Evolutionary conservation across 441 rosid species (phyloP), one percentile per base, ranked within the genome.

Genomic region (Eruca vesicaria): DNA sequence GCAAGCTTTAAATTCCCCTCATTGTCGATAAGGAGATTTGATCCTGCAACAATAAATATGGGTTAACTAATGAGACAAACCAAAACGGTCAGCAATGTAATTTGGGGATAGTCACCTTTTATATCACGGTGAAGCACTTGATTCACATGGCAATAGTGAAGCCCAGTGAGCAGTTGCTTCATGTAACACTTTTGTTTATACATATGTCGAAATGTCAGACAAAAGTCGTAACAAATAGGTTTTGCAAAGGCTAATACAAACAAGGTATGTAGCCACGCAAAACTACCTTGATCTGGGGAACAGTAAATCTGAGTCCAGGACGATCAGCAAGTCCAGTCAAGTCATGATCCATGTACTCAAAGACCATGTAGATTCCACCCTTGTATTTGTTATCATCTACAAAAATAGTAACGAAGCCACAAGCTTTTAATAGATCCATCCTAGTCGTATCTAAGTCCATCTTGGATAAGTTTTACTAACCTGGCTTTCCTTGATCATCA

Each of bases 311-410:
- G 85, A 91, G 82, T 69, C 97, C 99, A 77, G 98, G 99, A 77
- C 98, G 98, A 84, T 96, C 96, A 76, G 98, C 88, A 72, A 96
- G 97, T 68, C 99, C 99, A 15, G 97, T 93, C 83, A 95, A 84
- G 78, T 96, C 98, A 81, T 96, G 99, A 81, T 96, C 99, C 99
- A 96, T 96, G 85, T 96, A 96, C 78, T 96, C 98, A 66, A 93
- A 96, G 35, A 96, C 99, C 98, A 96, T 93, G 83, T 94, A 94
- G 74, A 90, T 92, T 68, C 97, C 89, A 62, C 99, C 99, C 68
- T 87, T 90, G 71, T 96, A 92, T 82, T 96, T 96, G 79, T 90
- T 91, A 71, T 93, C 96, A 84, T 91, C 99, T 93, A 83, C 67
- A 81, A 64, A 50, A 15, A 26, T 3, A 23, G 26, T 23, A 23